Percentiles rank a stretch among this genome's conserved stretches.
These are phyloP conservation scores for Arabidopsis thaliana DNA, from an alignment of 345 rosid genomes.

Conservation along the genomic window DNA sequence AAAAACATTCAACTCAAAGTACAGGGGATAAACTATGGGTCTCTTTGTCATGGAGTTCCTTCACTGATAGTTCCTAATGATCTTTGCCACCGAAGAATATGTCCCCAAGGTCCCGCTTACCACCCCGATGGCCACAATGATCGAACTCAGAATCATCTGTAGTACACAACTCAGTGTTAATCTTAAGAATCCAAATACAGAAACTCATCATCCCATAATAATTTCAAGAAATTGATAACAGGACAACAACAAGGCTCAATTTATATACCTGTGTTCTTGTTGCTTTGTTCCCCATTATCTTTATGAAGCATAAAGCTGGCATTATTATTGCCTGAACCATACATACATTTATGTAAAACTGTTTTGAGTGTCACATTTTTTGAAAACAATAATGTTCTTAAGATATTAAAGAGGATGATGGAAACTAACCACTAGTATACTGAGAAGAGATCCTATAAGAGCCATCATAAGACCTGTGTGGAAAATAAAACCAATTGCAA, in stretches of 20 bases:
- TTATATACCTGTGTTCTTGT: constrained; percentile 62
- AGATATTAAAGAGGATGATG: constrained; percentile 14
- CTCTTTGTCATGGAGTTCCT: constrained; percentile 8
- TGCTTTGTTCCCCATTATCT: constrained; percentile 72
- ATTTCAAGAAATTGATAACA: not conserved
- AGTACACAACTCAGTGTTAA: constrained; percentile 18
- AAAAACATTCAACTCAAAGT: constrained; percentile 28
- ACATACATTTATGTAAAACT: not conserved
- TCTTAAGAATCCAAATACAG: not conserved
- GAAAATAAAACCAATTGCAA: constrained; percentile 7
- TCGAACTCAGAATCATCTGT: constrained; percentile 59
- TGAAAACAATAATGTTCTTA: not conserved
- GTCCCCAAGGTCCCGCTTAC: constrained; percentile 69
- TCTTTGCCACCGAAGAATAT: constrained; percentile 57
- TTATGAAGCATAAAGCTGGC: constrained; percentile 82
- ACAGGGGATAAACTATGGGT: constrained; percentile 19
- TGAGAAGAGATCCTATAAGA: constrained; percentile 84
- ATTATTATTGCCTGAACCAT: constrained; percentile 70
- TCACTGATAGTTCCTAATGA: constrained; percentile 48
- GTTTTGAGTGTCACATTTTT: not conserved
- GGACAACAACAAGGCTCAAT: not conserved
- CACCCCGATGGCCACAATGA: constrained; percentile 53
- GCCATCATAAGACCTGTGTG: constrained; percentile 87
- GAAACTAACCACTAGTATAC: constrained; percentile 75
- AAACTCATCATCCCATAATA: not conserved